Evolutionary conservation across 768 basidiomycete genomes (phyloP).

Genomic region (Trametes meyenii): DNA sequence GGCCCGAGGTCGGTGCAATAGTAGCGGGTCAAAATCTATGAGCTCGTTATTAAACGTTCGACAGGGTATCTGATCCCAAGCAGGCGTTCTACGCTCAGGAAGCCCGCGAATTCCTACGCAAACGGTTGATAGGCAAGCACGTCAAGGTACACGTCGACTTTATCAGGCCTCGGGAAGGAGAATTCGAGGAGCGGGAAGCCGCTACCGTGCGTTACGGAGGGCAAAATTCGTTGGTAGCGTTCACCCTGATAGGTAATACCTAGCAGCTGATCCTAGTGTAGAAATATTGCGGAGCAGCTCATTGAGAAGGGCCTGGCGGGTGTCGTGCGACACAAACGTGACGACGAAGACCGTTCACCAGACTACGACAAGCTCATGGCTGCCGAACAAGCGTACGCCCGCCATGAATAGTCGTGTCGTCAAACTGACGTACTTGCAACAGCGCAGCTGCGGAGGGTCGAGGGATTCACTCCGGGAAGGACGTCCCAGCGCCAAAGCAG

Average conservation of each 20-base stretch:
- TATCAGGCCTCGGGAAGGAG: constrained; percentile 87
- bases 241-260: not conserved
- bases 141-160: constrained; percentile 89
- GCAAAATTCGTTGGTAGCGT: constrained; percentile 66
- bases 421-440: constrained; percentile 18
- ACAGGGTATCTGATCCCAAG: constrained; percentile 83
- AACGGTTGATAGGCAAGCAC: constrained; percentile 87
- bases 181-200: constrained; percentile 92
- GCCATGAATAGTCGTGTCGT: not conserved
- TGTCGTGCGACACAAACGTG: constrained; percentile 88
- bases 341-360: constrained; percentile 94
- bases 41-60: constrained; percentile 24
- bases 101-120: constrained; percentile 90
- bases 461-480: constrained; percentile 94
- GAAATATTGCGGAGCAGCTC: constrained; percentile 90
- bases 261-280: constrained; percentile 35
- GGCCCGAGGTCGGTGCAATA: constrained; percentile 69
- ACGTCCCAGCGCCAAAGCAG: constrained; percentile 73
- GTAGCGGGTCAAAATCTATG: not conserved
- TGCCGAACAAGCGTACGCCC: constrained; percentile 85
- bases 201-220: constrained; percentile 86
- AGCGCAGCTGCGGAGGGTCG: constrained; percentile 79
- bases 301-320: constrained; percentile 92
- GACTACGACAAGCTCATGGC: constrained; percentile 96
- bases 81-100: constrained; percentile 89